phyloP scores from a whole-genome alignment of 2,329 filamentous ascomycete genomes.

The Tolypocladium sp. region DNA sequence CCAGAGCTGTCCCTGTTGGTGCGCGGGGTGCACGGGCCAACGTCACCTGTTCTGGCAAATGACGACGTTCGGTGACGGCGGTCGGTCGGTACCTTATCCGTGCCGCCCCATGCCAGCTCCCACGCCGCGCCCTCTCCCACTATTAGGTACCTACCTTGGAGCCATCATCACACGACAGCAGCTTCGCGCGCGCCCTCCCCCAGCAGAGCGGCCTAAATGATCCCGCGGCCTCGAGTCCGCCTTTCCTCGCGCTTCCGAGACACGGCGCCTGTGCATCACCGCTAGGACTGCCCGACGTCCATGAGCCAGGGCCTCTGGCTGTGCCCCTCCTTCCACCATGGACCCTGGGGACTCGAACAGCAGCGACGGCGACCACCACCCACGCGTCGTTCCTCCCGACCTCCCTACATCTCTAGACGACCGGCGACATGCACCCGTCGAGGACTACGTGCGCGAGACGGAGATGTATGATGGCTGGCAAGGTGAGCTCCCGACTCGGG shows the following conservation, averaged over 20 bases:
- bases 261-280: conserved; percentile 1
- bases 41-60: neutral
- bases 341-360: conserved; percentile 42
- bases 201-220: neutral
- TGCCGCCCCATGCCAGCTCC: neutral
- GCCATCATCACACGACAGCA: neutral
- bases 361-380: conserved; percentile 29
- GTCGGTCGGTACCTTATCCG: neutral
- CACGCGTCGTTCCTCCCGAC: conserved; percentile 62
- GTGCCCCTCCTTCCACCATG: conserved; percentile 40
- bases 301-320: conserved; percentile 23
- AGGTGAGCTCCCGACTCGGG: conserved; percentile 39
- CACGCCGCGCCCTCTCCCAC: neutral
- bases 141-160: neutral
- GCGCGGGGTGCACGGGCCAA: conserved; percentile 4
- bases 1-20: neutral
- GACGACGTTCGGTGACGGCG: neutral
- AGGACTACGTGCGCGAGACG: conserved; percentile 64
- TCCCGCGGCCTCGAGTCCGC: neutral
- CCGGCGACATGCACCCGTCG: conserved; percentile 57
- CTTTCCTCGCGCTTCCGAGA: neutral
- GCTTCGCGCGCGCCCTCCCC: neutral
- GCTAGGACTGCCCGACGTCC: conserved; percentile 10
- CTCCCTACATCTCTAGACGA: conserved; percentile 89
- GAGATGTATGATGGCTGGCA: conserved; percentile 99